These are phyloP conservation scores for Grigorovia transvaalensis DNA, from an alignment of 805 yeast genomes.

Conservation along the genomic window DNA sequence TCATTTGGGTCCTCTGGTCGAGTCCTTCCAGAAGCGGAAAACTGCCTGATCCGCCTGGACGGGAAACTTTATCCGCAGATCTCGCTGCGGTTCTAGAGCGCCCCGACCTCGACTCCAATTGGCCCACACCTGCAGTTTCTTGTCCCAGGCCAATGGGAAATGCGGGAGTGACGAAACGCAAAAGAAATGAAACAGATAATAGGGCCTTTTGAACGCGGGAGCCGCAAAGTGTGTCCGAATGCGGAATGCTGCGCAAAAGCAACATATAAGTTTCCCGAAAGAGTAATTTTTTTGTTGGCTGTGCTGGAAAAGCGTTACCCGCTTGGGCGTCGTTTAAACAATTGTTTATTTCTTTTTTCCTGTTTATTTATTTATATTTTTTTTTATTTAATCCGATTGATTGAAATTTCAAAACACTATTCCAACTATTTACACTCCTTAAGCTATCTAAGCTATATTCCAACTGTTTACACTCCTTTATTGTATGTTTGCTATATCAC, in stretches of 20 bases:
- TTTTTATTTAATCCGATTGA: neutral
- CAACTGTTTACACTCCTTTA: conserved; percentile 1
- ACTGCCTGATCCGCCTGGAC: neutral
- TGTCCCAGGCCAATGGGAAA: no score
- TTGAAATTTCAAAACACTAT: neutral
- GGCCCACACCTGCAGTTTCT: neutral
- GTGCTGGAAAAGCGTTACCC: neutral
- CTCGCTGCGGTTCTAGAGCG: neutral
- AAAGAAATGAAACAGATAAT: no score
- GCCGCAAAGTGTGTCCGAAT: neutral
- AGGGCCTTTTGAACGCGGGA: no score
- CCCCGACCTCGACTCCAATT: neutral
- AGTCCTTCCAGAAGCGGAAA: conserved; percentile 14
- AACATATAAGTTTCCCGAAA: neutral
- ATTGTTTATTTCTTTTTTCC: neutral
- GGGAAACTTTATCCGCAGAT: neutral
- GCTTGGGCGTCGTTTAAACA: neutral
- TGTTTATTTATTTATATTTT: neutral
- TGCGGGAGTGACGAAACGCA: no score
- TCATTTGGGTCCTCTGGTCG: conserved; percentile 29
- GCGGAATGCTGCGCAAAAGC: neutral
- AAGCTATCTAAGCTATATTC: neutral
- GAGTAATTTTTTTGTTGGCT: neutral
- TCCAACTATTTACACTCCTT: neutral
- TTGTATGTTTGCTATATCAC: neutral